phyloP scores from a whole-genome alignment of 1,284 basidiomycete species.

The Trichosporon sp. region DNA sequence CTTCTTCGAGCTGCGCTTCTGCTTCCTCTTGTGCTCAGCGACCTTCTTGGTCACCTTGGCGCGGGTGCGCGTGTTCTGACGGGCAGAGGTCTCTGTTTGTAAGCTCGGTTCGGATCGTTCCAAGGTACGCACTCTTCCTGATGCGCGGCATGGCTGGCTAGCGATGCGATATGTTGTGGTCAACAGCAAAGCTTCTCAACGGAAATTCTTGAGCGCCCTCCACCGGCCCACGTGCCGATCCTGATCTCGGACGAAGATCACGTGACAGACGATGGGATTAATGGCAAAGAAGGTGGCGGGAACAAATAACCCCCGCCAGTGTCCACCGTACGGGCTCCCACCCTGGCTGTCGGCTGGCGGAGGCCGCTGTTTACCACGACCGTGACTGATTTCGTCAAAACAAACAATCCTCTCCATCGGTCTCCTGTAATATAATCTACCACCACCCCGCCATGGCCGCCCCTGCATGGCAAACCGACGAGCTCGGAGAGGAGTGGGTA shows the following conservation, averaged over 20 bases:
- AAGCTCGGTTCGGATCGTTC: not conserved
- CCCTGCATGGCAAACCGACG: constrained; percentile 76
- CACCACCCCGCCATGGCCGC: constrained; percentile 29
- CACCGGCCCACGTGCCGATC: constrained; percentile 12
- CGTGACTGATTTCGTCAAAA: constrained; percentile 32
- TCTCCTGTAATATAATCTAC: constrained; percentile 23
- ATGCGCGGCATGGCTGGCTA: constrained; percentile 67
- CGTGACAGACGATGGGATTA: not conserved
- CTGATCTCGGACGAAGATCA: not conserved
- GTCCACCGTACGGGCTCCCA: not conserved
- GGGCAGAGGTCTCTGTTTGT: constrained; percentile 76
- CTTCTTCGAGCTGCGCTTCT: constrained; percentile 76
- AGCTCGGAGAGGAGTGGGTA: constrained; percentile 76
- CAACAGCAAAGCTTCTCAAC: not conserved
- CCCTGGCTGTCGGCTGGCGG: not conserved
- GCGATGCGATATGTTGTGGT: constrained; percentile 24
- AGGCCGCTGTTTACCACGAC: constrained; percentile 4
- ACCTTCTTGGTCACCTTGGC: constrained; percentile 78
- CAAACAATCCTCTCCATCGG: constrained; percentile 24
- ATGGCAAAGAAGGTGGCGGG: not conserved
- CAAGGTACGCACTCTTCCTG: constrained; percentile 65
- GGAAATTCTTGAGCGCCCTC: constrained; percentile 30
- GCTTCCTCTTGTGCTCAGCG: constrained; percentile 75
- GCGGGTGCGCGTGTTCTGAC: constrained; percentile 72
- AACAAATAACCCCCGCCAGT: not conserved